These are phyloP conservation scores for Apiosordaria backusii DNA, from an alignment of 495 filamentous ascomycete species.

Conservation along the genomic window DNA sequence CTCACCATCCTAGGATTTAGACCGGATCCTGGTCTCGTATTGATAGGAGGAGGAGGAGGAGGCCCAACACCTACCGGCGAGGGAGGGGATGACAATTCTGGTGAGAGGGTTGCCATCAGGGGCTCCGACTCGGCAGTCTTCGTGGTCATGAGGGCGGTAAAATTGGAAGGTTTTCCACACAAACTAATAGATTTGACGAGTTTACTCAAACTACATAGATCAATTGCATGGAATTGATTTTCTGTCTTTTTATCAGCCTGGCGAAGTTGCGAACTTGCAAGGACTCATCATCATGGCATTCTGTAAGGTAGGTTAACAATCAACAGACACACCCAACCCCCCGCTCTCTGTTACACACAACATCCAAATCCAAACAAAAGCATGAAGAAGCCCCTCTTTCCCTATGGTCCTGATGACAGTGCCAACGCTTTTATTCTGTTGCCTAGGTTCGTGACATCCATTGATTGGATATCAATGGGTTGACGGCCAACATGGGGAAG, in stretches of 20 bases:
- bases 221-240: background rate
- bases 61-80: background rate
- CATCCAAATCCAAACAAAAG: background rate
- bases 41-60: background rate
- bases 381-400: background rate
- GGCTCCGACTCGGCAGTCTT: background rate
- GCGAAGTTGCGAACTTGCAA: too few relatives aligned
- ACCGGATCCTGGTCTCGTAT: background rate
- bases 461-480: background rate
- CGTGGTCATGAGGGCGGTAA: background rate
- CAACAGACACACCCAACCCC: background rate
- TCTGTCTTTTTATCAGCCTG: background rate
- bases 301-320: background rate
- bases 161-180: background rate
- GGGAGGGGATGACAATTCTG: background rate
- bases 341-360: background rate
- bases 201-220: background rate
- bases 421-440: background rate
- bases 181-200: too few relatives aligned
- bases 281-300: too few relatives aligned
- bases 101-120: background rate
- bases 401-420: background rate
- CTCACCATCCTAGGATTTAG: background rate
- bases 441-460: background rate
- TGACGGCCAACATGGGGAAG: background rate